Conservation (phyloP, 352 stramenopile genomes). For the Phytopythium vexans region DNA sequence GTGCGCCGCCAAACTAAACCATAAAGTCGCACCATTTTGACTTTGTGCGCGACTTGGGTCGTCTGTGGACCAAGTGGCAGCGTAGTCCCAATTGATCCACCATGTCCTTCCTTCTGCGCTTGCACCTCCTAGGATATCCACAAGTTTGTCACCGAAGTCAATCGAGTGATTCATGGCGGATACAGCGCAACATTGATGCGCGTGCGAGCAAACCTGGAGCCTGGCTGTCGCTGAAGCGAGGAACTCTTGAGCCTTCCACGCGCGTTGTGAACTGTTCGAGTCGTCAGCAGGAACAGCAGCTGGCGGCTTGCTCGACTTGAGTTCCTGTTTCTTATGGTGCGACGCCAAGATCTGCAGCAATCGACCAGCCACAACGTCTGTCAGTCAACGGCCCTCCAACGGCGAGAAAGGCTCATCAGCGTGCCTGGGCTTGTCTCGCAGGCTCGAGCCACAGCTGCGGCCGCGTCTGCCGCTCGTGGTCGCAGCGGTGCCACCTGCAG, state of each 20-base stretch:
- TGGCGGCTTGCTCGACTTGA: not conserved
- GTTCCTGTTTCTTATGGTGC: not conserved
- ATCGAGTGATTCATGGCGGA: no score
- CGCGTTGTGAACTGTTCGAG: not conserved
- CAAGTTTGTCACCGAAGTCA: no score
- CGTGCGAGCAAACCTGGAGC: constrained; percentile 14
- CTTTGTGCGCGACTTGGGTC: no score
- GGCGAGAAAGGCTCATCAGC: not conserved
- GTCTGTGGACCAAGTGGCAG: no score
- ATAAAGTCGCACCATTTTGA: no score
- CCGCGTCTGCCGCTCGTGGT: constrained; percentile 33
- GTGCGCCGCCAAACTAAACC: no score
- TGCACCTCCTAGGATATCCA: constrained; percentile 4
- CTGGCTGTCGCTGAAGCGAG: constrained; percentile 34
- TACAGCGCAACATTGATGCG: not conserved
- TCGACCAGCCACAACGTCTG: not conserved
- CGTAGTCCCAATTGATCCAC: no score
- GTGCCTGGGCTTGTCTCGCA: constrained; percentile 21
- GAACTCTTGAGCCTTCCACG: constrained; percentile 24
- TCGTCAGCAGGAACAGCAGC: no score
- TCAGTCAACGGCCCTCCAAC: not conserved
- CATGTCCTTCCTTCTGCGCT: constrained; percentile 6
- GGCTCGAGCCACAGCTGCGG: constrained; percentile 34
- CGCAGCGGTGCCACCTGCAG: constrained; percentile 53
- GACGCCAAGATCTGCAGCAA: not conserved